Evolutionary conservation across 495 filamentous ascomycete genomes (phyloP).

Genomic region (Aspergillus heteromorphus): DNA sequence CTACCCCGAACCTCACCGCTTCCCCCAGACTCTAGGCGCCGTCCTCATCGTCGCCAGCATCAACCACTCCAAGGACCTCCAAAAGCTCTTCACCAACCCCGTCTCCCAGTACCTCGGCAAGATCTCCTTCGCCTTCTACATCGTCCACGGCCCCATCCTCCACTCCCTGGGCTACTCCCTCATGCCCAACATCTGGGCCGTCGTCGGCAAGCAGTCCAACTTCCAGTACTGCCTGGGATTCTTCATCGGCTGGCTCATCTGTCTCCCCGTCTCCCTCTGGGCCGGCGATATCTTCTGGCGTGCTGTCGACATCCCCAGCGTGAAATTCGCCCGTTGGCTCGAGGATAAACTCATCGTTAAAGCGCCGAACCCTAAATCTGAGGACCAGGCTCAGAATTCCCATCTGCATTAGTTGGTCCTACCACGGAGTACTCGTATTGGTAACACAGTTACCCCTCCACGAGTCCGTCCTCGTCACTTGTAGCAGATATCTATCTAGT

Average conservation of each 20-base stretch:
- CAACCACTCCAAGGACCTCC: constrained; percentile 48
- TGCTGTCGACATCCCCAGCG: constrained; percentile 52
- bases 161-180: constrained; percentile 43
- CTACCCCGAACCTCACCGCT: constrained; percentile 40
- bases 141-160: constrained; percentile 58
- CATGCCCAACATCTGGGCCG: constrained; percentile 47
- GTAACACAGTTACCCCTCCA: too few species aligned
- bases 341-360: constrained; percentile 37
- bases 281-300: constrained; percentile 56
- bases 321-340: constrained; percentile 49
- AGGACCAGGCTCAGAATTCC: neutral
- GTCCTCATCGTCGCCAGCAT: constrained; percentile 51
- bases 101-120: constrained; percentile 59
- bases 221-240: constrained; percentile 48
- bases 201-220: constrained; percentile 49
- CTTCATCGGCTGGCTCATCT: constrained; percentile 43
- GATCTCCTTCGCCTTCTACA: constrained; percentile 59
- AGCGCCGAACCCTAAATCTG: neutral
- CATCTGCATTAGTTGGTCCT: neutral
- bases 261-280: constrained; percentile 51
- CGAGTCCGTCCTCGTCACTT: too few species aligned
- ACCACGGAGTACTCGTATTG: too few species aligned
- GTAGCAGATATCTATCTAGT: too few species aligned
- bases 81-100: constrained; percentile 48
- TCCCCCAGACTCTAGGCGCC: constrained; percentile 48